phyloP scores from a whole-genome alignment of 179 eudicot genomes.

The Vitellaria paradoxa region DNA sequence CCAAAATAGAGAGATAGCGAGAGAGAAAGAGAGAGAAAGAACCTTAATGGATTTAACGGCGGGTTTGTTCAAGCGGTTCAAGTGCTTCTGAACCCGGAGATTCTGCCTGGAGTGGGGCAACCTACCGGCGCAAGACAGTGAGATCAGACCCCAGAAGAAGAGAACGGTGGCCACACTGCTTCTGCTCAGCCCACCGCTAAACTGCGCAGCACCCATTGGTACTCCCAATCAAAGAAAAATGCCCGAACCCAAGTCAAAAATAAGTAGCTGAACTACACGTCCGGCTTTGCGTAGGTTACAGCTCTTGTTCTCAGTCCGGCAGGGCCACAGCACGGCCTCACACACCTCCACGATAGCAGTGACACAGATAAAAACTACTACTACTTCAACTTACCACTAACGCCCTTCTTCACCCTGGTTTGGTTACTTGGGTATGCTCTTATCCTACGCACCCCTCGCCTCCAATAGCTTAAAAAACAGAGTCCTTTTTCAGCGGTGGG shows the following conservation, averaged over 20 bases:
- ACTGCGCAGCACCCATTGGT: constrained; percentile 26
- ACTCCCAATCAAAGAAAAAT: background rate
- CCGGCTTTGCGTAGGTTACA: background rate
- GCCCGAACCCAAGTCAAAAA: background rate
- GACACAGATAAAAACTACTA: background rate
- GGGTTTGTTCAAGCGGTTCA: constrained; percentile 78
- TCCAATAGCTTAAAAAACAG: background rate
- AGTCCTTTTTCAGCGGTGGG: background rate
- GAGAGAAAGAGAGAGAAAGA: background rate
- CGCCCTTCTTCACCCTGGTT: too few species aligned
- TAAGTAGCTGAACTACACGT: background rate
- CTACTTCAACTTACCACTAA: background rate
- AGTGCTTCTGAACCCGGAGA: constrained; percentile 67
- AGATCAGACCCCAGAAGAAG: constrained; percentile 28
- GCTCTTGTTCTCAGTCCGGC: constrained; percentile 1
- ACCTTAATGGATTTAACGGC: constrained; percentile 74
- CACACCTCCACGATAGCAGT: background rate
- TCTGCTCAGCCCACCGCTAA: constrained; percentile 20
- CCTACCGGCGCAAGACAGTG: constrained; percentile 44
- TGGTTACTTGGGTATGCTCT: constrained; percentile 5
- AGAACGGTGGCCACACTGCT: constrained; percentile 18
- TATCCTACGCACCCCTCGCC: constrained; percentile 32
- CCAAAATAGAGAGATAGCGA: too few species aligned
- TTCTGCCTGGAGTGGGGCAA: constrained; percentile 54
- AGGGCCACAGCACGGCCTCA: background rate